Base-by-base conservation (phyloP, 148 eudicot species). In the Silene latifolia region DNA sequence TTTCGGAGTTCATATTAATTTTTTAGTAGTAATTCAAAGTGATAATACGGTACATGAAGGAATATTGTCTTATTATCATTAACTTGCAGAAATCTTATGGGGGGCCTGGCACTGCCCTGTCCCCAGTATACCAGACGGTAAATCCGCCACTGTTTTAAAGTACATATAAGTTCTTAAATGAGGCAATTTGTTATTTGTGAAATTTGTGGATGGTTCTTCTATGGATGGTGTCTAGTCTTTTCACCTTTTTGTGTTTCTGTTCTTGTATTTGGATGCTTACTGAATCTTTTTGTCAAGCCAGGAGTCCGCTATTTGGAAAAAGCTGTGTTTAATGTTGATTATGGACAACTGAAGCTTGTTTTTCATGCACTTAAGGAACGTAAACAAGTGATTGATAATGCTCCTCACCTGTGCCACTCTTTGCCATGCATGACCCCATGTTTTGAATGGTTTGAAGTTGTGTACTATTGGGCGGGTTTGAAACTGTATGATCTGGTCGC, bases 381-480 rank as follows among this genome's bases (percentile, higher is more conserved):
- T 58, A 94, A 94, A 78, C 93, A 87, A 79, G 78, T 94, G 78
- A 94, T 94, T 63, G 96, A 90, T 78, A 94, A 94, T 87, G 98
- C 98, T 82, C 98, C 98, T 35, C 98, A 94, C 83, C 84, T 94
- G 73, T 90, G 97, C 80, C 89, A 91, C 82, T 86, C 97, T 77
- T 82, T 94, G 79, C 97, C 98, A 63, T 91, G 97, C 86, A 94
- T 94, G 98, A 94, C 98, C 64, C 98, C 98, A 67, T 91, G 98
- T 82, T 94, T 91, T 84, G 82, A 80, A 77, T 90, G 96, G 98
- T 90, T 94, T 82, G 97, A 91, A 78, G 98, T 80, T 60, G 74
- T 90, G n/a, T 94, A 94, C 85, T 94, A 86, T 74, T 94, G 98
- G 98, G 82, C 80, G 65, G 98, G 98, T 79, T 80, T 91, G 93